Evolutionary conservation across 108 stramenopile species (phyloP).

Genomic region (Skeletonema grethae): DNA sequence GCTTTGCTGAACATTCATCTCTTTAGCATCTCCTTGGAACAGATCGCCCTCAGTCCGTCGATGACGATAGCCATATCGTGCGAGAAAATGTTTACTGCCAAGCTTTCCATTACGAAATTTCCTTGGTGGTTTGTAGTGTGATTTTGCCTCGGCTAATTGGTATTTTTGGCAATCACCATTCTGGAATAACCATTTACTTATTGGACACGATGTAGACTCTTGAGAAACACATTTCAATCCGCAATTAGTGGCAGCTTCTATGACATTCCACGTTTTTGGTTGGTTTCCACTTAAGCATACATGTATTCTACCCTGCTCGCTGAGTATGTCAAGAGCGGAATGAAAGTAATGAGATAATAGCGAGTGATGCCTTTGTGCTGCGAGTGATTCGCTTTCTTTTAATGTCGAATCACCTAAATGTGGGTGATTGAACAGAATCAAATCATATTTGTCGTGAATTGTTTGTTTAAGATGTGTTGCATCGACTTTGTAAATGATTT

Average conservation of each 20-base stretch:
- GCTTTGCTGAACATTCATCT: slow-evolving; percentile 60
- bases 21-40: slow-evolving; percentile 42
- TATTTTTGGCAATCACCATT: slow-evolving; percentile 5
- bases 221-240: slow-evolving; percentile 28
- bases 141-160: slow-evolving; percentile 17
- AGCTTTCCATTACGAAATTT: slow-evolving; percentile 71
- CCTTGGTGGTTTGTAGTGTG: slow-evolving; percentile 53
- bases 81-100: slow-evolving; percentile 59
- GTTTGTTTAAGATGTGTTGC: slow-evolving; percentile 59
- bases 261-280: slow-evolving; percentile 61
- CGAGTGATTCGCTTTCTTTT: slow-evolving; percentile 25
- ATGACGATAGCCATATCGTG: slow-evolving; percentile 72
- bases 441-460: slow-evolving; percentile 43
- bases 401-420: slow-evolving; percentile 61
- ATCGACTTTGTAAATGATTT: slow-evolving; percentile 55
- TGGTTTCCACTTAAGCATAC: slow-evolving; percentile 67
- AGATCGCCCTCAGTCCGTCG: slow-evolving; percentile 66
- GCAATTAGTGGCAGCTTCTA: slow-evolving; percentile 38
- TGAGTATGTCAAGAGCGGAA: slow-evolving; percentile 50
- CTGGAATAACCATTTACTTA: slow-evolving; percentile 46
- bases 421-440: slow-evolving; percentile 75
- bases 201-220: slow-evolving; percentile 40
- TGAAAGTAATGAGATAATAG: slow-evolving; percentile 66
- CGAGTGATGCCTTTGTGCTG: slow-evolving; percentile 50
- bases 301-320: slow-evolving; percentile 50